These are phyloP conservation scores for Cladophialophora psammophila DNA, from an alignment of 2,329 filamentous ascomycete genomes.

Conservation along the genomic window DNA sequence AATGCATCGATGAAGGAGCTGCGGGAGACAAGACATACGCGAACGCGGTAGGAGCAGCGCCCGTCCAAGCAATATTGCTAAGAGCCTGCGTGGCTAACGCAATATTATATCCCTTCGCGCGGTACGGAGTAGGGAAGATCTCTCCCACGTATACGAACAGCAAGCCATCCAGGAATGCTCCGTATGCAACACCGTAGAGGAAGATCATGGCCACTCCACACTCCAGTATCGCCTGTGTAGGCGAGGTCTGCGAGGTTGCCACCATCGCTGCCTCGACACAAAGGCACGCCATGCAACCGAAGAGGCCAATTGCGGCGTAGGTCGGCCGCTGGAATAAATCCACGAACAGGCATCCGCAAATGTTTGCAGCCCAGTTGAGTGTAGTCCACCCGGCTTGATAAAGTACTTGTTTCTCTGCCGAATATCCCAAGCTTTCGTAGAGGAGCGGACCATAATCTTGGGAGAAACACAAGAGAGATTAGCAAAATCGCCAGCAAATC, in stretches of 20 bases:
- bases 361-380: slow-evolving; percentile 25
- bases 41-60: slow-evolving; percentile 6
- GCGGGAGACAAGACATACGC: neutral
- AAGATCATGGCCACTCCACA: slow-evolving; percentile 51
- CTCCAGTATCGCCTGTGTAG: slow-evolving; percentile 42
- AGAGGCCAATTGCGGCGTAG: slow-evolving; percentile 42
- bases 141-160: slow-evolving; percentile 2
- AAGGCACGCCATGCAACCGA: slow-evolving; percentile 48
- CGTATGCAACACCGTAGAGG: slow-evolving; percentile 51
- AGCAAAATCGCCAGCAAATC: neutral
- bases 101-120: neutral
- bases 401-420: slow-evolving; percentile 38
- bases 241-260: slow-evolving; percentile 45
- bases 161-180: slow-evolving; percentile 38
- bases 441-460: slow-evolving; percentile 51
- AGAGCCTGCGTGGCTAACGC: neutral
- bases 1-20: neutral
- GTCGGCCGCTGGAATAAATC: slow-evolving; percentile 18
- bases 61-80: neutral
- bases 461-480: neutral
- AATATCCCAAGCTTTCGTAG: slow-evolving; percentile 55
- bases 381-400: slow-evolving; percentile 10
- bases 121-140: slow-evolving; percentile 2
- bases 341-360: slow-evolving; percentile 11
- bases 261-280: slow-evolving; percentile 49